Base-by-base conservation (phyloP, 2,329 filamentous ascomycete species). In the Nectriaceae sp. region DNA sequence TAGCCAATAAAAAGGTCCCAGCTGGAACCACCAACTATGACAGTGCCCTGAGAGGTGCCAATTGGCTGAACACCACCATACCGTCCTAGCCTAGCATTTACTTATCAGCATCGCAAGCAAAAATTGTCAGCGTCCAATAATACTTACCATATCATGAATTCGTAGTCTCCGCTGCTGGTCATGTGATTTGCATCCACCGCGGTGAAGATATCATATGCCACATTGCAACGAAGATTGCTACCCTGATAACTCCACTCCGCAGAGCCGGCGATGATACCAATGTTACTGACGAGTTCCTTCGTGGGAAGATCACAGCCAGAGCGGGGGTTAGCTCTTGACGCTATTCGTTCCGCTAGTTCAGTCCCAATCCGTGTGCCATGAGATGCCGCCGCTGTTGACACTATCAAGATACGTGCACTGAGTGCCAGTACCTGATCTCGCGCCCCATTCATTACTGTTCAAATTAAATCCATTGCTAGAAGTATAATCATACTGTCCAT, bases 201-300 rank as follows among this genome's bases (percentile, higher is more conserved):
- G 20, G 80, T 80, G 70, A 84, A 85, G 39, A 84, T 62, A 59
- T 84, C 80, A 62, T 83, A 85, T 4, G 80, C 72, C 5, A 85
- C 81, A 60, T 85, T 73, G 40, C 78, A 78, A 21, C 81, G 69
- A 38, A 66, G 46, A 46, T 58, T 49, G 42, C 44, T 55, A 20
- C 61, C 62, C 33, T 50, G 52, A 53, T 68, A 71, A 57, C 49
- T 54, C 64, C 69, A 73, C 5, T 59, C 53, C 52, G 68, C 65
- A 3, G 57, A 64, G 4, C 61, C 62, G 15, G 65, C 64, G 40
- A 74, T 69, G 11, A 54, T 64, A 8, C 49, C 33, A 38, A 73
- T 68, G 18, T 57, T 49, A 21, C 58, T 66, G 21, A 74, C 49
- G 11, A 64, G 49, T 48, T 62, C 61, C 44, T 57, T 57, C 24